Conservation (phyloP, 2,329 filamentous ascomycete species). For the Monilinia vaccinii-corymbosi region DNA sequence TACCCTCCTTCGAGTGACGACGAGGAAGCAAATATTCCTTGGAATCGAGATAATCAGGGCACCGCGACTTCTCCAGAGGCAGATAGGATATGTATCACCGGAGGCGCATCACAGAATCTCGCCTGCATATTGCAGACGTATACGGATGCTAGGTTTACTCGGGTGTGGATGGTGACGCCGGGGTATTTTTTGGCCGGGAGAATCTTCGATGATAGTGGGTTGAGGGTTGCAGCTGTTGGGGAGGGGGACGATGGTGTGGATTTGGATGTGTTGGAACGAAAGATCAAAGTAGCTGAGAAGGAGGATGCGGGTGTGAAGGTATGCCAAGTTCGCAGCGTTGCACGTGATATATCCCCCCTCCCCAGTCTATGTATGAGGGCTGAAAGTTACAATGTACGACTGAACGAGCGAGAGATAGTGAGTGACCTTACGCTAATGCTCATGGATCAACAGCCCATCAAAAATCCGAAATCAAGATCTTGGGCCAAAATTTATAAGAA, state of each 20-base stretch:
- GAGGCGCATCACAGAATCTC: slow-evolving; percentile 76
- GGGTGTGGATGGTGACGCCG: slow-evolving; percentile 73
- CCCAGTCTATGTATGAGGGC: not conserved
- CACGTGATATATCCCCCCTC: not conserved
- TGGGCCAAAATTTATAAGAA: slow-evolving; percentile 76
- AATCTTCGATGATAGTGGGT: slow-evolving; percentile 78
- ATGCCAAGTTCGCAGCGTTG: not conserved
- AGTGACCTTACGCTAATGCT: not conserved
- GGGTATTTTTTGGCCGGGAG: slow-evolving; percentile 77
- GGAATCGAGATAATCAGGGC: not conserved
- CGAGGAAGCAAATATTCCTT: not conserved
- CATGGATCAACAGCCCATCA: slow-evolving; percentile 9
- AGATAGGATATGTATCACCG: slow-evolving; percentile 68
- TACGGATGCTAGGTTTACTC: slow-evolving; percentile 69
- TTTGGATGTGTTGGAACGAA: slow-evolving; percentile 45
- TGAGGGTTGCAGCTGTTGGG: slow-evolving; percentile 60
- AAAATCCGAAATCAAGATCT: slow-evolving; percentile 38
- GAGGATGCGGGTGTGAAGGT: slow-evolving; percentile 6
- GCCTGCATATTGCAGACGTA: slow-evolving; percentile 71
- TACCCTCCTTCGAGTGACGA: not conserved
- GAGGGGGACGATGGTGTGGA: slow-evolving; percentile 75
- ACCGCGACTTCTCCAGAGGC: not conserved
- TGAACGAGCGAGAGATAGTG: not conserved
- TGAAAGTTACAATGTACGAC: not conserved
- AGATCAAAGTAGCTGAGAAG: slow-evolving; percentile 13